Conservation (phyloP, 768 basidiomycete genomes). For the Cystobasidium tubakii region DNA sequence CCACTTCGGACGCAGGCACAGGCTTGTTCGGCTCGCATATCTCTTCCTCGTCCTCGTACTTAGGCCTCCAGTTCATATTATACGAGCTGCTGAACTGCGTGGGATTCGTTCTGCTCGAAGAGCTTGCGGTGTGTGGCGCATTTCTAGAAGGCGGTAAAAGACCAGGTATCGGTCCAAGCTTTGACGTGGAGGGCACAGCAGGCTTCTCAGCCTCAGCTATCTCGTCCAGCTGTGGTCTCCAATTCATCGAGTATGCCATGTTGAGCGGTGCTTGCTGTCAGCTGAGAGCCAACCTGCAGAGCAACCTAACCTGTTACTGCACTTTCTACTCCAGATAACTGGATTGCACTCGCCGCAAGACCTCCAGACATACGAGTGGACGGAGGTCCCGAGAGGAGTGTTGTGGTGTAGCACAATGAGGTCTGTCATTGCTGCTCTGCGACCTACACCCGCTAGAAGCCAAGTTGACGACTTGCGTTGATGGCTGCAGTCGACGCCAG, state of each 20-base stretch:
- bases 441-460: neutral
- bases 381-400: neutral
- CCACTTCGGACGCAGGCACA: neutral
- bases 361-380: neutral
- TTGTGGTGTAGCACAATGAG: neutral
- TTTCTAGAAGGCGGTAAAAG: neutral
- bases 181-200: neutral
- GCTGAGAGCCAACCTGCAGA: neutral
- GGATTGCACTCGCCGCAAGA: no score
- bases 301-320: neutral
- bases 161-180: slow-evolving; percentile 17
- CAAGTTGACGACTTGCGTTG: neutral
- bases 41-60: slow-evolving; percentile 4
- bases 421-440: neutral
- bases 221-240: slow-evolving; percentile 19
- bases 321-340: neutral
- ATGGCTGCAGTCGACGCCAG: slow-evolving; percentile 24
- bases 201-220: neutral
- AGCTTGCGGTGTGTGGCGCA: neutral
- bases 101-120: neutral
- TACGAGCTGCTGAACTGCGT: slow-evolving; percentile 1
- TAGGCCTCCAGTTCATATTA: slow-evolving; percentile 15
- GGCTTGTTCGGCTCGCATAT: neutral
- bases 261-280: neutral
- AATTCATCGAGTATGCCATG: slow-evolving; percentile 31